Conservation (phyloP, 305 asterid genomes). For the Fraxinus greggii region DNA sequence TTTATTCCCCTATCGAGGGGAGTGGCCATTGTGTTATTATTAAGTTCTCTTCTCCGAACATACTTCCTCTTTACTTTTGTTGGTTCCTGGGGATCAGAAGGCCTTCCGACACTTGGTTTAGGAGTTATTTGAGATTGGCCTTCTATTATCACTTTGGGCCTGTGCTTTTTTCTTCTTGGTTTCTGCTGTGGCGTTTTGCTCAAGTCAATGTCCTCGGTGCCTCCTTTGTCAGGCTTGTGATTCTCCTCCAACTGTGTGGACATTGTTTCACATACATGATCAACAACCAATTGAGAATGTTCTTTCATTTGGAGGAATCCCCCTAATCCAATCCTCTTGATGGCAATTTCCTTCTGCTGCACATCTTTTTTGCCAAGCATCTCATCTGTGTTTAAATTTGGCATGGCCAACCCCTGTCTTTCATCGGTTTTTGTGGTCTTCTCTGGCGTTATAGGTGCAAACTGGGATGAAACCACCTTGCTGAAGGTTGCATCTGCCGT, state of each 20-base stretch:
- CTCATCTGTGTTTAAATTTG: constrained; percentile 26
- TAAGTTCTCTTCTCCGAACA: constrained; percentile 39
- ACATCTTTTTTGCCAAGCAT: constrained; percentile 25
- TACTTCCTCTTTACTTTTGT: constrained; percentile 51
- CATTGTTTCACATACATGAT: constrained; percentile 33
- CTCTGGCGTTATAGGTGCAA: constrained; percentile 72
- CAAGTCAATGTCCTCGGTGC: constrained; percentile 44
- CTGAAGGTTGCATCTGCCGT: constrained; percentile 39
- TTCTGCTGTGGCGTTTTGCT: constrained; percentile 67
- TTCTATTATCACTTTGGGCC: constrained; percentile 85
- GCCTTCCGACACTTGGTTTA: constrained; percentile 41
- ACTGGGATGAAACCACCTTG: constrained; percentile 36
- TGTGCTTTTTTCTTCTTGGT: constrained; percentile 76
- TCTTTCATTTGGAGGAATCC: constrained; percentile 31
- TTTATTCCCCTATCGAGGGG: constrained; percentile 32
- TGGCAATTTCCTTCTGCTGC: constrained; percentile 24
- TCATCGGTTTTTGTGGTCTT: constrained; percentile 35
- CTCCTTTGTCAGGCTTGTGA: constrained; percentile 75
- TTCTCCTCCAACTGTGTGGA: constrained; percentile 53
- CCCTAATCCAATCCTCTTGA: constrained; percentile 27
- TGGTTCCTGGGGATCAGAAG: constrained; percentile 36
- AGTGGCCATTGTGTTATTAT: constrained; percentile 22
- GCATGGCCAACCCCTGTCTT: constrained; percentile 25
- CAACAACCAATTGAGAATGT: constrained; percentile 32
- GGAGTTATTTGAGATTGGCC: constrained; percentile 52